Evolutionary conservation across 345 rosid species (phyloP).

Genomic region (Pistacia integerrima): DNA sequence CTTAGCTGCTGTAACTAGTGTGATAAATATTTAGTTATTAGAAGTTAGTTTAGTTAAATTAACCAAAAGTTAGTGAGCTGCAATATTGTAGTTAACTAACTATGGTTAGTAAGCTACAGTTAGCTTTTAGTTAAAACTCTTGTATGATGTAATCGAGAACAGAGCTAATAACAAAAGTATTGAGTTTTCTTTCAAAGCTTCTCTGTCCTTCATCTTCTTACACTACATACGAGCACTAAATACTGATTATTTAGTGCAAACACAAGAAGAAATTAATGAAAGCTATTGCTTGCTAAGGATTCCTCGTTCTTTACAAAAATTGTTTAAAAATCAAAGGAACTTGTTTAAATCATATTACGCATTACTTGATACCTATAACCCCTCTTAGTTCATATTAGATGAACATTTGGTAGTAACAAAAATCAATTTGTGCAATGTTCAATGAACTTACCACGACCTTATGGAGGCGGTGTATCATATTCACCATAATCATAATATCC

Average conservation of each 20-base stretch:
- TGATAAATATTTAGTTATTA: too few relatives aligned
- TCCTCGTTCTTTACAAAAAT: not conserved
- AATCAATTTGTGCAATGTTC: not conserved
- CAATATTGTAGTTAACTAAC: too few relatives aligned
- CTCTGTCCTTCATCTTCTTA: too few relatives aligned
- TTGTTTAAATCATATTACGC: slow-evolving; percentile 5
- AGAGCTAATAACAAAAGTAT: too few relatives aligned
- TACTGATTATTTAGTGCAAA: not conserved
- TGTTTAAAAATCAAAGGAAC: not conserved
- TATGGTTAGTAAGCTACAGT: too few relatives aligned
- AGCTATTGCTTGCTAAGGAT: not conserved
- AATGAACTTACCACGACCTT: slow-evolving; percentile 33
- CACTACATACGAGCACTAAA: too few relatives aligned
- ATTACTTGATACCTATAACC: not conserved
- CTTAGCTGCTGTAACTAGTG: too few relatives aligned
- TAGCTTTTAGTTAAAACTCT: too few relatives aligned
- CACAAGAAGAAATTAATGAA: not conserved
- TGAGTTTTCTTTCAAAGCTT: too few relatives aligned
- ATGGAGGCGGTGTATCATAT: slow-evolving; percentile 23
- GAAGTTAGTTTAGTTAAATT: too few relatives aligned
- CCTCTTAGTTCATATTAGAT: not conserved
- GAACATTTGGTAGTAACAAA: not conserved
- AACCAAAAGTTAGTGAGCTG: too few relatives aligned
- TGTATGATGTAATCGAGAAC: too few relatives aligned
- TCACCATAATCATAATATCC: slow-evolving; percentile 35